Base-by-base conservation (phyloP, 2,329 filamentous ascomycete species). In the Epichloe uncinata region DNA sequence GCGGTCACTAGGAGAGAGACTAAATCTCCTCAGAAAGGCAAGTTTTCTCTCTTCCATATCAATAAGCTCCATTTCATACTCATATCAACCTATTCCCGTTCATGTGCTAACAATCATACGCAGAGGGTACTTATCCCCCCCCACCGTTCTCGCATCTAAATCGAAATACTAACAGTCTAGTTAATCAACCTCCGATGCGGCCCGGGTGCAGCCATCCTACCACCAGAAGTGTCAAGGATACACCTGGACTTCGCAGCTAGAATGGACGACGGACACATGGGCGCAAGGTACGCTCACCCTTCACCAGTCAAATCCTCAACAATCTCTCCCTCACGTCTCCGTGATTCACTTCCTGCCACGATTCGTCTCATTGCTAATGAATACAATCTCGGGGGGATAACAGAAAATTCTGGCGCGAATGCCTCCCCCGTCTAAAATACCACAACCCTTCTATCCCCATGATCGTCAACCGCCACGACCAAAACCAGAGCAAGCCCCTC, bases 371-470 rank as follows among this genome's bases (percentile, higher is more conserved):
- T 18, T 15, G 20, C n/a, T 9, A 35, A 48, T 34, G 30, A 11
- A 16, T 20, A 5, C 13, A 26, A 33, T 33, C 3, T 44, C 22
- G n/a, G n/a, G n/a, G n/a, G 22, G n/a, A n/a, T 5, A n/a, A 52
- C 56, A 95, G 90, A 61, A 87, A 87, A 71, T 96, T 98, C 77
- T 95, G 88, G 87, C 81, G 79, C 56, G 73, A 82, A 53, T 84
- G 82, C 63, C 81, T 97, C 45, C 87, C 20, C 20, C 81, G 87
- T 51, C 74, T 98, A 57, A 96, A 98, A 75, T 98, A 83, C 72
- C 85, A 95, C 75, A 98, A 98, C 66, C 93, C 93, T 0, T 71
- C 81, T 12, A 67, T 96, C 43, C 80, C 84, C 42, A 94, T 97
- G 77, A 82, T 86, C 52, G 79, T 95, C 59, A 83, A 84, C 66